Evolutionary conservation across 2,329 filamentous ascomycete genomes (phyloP), one percentile per base, ranked within the genome.

Genomic region (Fonsecaea nubica): DNA sequence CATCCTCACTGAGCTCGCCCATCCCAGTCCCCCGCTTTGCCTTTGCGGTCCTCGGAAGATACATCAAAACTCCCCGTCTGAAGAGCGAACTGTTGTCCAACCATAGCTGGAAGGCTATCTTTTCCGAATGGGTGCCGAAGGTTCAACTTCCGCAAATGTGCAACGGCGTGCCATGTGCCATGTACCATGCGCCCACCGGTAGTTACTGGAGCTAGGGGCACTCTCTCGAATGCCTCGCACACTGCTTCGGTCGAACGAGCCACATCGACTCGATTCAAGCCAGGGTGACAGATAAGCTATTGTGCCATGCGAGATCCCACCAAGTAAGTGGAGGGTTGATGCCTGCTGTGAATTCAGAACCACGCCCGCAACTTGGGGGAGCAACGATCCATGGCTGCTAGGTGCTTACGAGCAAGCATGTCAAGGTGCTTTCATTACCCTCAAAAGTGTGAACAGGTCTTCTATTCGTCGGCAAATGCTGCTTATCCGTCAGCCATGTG

Each of bases 241-340:
- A 7, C 18, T 21, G 18, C 35, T 38, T 38, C 35, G 5, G 3
- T 9, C 45, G 12, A 3, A 50, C 45, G 45, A 50, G 12, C 18
- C 45, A 9, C 25, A 4, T 50, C 45, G 45, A 50, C 12, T 50
- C 45, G 18, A 25, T 45, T 12, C 6, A 25, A 18, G 12, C 10
- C 10, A 5, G 25, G 12, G 21, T 4, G 18, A 50, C 45, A 25
- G 3, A 50, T 25, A 13, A 12, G 45, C 45, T 8, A 50, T 25
- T 50, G 18, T 25, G 45, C 45, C 45, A 50, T 13, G 45, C 45
- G 21, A 50, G 18, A 25, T 50, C 45, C 25, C 25, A 25, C 45
- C 45, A 18, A 50, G 18, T 25, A 50, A 10, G 45, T 50, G 45
- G 45, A 50, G 45, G 45, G 45, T 50, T 25, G 18, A 25, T 50